Percentiles rank a stretch among this genome's conserved stretches.
Conservation (phyloP, 352 stramenopile species). For the Globisporangium uncinulatum region DNA sequence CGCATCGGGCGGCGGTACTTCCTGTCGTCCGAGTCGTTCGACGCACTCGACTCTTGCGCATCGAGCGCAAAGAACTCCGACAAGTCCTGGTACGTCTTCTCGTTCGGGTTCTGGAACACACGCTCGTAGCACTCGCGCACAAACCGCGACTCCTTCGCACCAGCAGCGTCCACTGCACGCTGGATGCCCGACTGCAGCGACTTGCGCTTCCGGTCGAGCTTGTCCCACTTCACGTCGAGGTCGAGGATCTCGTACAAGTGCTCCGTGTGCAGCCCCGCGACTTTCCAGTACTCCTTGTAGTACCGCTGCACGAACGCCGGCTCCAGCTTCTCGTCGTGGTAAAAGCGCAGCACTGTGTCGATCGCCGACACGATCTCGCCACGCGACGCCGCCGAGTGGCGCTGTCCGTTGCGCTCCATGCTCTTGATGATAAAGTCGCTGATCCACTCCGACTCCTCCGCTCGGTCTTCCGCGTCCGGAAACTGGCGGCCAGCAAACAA, state of each 20-base stretch:
- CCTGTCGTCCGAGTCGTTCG: slow-evolving; percentile 41
- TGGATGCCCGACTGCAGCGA: slow-evolving; percentile 72
- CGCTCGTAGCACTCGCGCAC: slow-evolving; percentile 82
- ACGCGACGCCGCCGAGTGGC: slow-evolving; percentile 44
- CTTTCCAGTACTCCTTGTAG: slow-evolving; percentile 89
- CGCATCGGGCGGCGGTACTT: slow-evolving; percentile 75
- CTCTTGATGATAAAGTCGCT: slow-evolving; percentile 83
- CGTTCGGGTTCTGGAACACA: slow-evolving; percentile 59
- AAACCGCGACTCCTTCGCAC: slow-evolving; percentile 69
- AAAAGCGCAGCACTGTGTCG: slow-evolving; percentile 84
- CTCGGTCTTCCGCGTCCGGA: slow-evolving; percentile 77
- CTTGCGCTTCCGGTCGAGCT: slow-evolving; percentile 75
- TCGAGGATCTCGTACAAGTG: slow-evolving; percentile 86
- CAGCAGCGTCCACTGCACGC: slow-evolving; percentile 55
- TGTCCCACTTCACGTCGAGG: slow-evolving; percentile 86
- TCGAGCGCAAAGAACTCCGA: slow-evolving; percentile 83
- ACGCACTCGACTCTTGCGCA: slow-evolving; percentile 44
- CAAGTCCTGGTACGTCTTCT: slow-evolving; percentile 84
- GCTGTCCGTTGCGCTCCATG: slow-evolving; percentile 51
- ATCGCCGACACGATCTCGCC: slow-evolving; percentile 86
- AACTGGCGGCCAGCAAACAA: slow-evolving; percentile 69
- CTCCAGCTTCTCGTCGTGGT: slow-evolving; percentile 87
- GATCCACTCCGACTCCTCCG: slow-evolving; percentile 87
- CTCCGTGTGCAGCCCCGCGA: slow-evolving; percentile 69
- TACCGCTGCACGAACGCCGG: slow-evolving; percentile 87